phyloP scores from a whole-genome alignment of 768 basidiomycete species.

The Lactifluus piperatus region DNA sequence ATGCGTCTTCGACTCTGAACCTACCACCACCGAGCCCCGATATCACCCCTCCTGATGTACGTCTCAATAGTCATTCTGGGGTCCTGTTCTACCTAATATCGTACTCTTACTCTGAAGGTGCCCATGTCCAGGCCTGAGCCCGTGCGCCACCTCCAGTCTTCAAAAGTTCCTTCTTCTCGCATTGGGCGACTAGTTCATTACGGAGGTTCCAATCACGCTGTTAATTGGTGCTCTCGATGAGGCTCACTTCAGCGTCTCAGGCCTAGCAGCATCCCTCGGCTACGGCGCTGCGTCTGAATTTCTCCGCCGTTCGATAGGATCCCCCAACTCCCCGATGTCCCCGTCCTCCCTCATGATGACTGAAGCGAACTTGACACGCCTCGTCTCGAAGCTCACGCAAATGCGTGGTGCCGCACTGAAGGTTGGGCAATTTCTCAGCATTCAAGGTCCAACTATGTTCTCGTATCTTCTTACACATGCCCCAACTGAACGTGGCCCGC shows the following conservation, averaged over 20 bases:
- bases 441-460: slow-evolving; percentile 53
- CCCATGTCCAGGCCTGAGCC: neutral
- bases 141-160: slow-evolving; percentile 54
- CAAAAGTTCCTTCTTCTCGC: slow-evolving; percentile 84
- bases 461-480: neutral
- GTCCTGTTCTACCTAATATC: neutral
- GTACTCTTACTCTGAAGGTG: neutral
- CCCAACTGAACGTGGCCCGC: neutral
- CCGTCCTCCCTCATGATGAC: slow-evolving; percentile 67
- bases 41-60: slow-evolving; percentile 15
- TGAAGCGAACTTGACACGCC: slow-evolving; percentile 80
- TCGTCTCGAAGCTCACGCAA: slow-evolving; percentile 86
- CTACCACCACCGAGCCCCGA: neutral
- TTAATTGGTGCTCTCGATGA: neutral
- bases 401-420: slow-evolving; percentile 98
- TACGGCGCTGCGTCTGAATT: slow-evolving; percentile 88
- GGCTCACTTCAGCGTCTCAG: slow-evolving; percentile 32
- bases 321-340: slow-evolving; percentile 19
- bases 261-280: slow-evolving; percentile 81
- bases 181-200: slow-evolving; percentile 91
- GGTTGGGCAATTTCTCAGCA: slow-evolving; percentile 94
- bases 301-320: slow-evolving; percentile 50
- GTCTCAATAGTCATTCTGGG: neutral
- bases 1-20: neutral
- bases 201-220: slow-evolving; percentile 46